These are phyloP conservation scores for Dipteronia sinensis DNA, from an alignment of 345 rosid genomes.

Conservation along the genomic window DNA sequence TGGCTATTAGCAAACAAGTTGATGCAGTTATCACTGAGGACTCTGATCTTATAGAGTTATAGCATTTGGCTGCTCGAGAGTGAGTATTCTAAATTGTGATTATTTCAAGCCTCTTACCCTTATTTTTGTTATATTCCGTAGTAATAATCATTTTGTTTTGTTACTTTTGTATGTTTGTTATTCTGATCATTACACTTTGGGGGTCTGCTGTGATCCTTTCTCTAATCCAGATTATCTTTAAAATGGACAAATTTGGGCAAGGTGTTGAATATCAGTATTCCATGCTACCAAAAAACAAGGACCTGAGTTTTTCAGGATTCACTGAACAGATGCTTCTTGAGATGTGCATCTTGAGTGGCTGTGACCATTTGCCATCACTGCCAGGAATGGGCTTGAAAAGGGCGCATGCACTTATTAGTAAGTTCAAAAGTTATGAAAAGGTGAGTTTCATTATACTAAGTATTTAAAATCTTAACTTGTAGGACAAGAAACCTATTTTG, in stretches of 20 bases:
- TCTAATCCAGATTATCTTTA: conserved; percentile 68
- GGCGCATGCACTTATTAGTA: conserved; percentile 82
- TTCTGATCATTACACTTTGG: conserved; percentile 16
- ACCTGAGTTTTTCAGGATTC: conserved; percentile 67
- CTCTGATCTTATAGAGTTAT: conserved; percentile 97
- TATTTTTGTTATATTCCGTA: not conserved
- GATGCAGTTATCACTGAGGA: conserved; percentile 95
- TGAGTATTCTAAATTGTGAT: conserved; percentile 42
- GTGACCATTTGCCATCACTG: conserved; percentile 91
- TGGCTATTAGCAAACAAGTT: conserved; percentile 79
- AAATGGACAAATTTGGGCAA: conserved; percentile 98
- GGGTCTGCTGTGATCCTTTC: not conserved
- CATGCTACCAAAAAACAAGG: conserved; percentile 68
- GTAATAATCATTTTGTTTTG: conserved; percentile 6
- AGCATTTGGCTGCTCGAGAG: conserved; percentile 97
- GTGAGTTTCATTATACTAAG: conserved; percentile 32
- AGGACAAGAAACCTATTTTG: not conserved
- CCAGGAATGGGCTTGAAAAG: conserved; percentile 95
- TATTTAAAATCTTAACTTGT: conserved; percentile 3
- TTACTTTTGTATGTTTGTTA: not conserved
- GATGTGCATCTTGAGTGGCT: conserved; percentile 98
- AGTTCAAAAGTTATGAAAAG: conserved; percentile 80
- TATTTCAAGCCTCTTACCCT: not conserved
- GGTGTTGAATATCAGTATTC: conserved; percentile 78
- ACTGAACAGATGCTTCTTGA: conserved; percentile 87